Conservation (phyloP, 2,329 filamentous ascomycete species). For the Pestalotiopsis sp. region DNA sequence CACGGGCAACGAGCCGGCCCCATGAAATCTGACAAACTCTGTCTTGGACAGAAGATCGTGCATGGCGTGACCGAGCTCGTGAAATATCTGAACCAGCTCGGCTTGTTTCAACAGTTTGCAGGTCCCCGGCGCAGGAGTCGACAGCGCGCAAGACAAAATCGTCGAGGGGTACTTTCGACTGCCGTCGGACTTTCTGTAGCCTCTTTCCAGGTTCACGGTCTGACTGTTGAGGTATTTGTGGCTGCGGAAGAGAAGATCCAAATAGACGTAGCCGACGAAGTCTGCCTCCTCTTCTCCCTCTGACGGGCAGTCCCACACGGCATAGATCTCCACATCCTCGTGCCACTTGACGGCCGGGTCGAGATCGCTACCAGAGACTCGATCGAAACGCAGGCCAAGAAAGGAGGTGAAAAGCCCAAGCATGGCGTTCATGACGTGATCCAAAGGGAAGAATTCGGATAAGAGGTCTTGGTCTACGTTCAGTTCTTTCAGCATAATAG, state of each 20-base stretch:
- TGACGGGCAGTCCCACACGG: conserved; percentile 45
- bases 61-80: conserved; percentile 32
- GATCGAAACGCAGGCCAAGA: conserved; percentile 53
- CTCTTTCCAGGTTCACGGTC: conserved; percentile 57
- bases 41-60: conserved; percentile 14
- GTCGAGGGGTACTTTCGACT: conserved; percentile 1
- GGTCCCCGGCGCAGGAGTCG: conserved; percentile 40
- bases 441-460: not conserved
- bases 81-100: conserved; percentile 56
- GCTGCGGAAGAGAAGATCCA: conserved; percentile 57
- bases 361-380: conserved; percentile 41
- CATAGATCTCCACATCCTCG: conserved; percentile 55
- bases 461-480: not conserved
- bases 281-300: conserved; percentile 46
- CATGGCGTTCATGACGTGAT: not conserved
- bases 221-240: conserved; percentile 60
- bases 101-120: conserved; percentile 60
- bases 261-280: conserved; percentile 60
- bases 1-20: not conserved
- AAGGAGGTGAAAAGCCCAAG: conserved; percentile 28
- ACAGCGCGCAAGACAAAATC: not conserved
- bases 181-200: not conserved
- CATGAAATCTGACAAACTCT: not conserved
- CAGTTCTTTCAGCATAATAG: not conserved
- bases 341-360: conserved; percentile 43